These are phyloP conservation scores for Populus nigra DNA, from an alignment of 345 rosid genomes.

Conservation along the genomic window DNA sequence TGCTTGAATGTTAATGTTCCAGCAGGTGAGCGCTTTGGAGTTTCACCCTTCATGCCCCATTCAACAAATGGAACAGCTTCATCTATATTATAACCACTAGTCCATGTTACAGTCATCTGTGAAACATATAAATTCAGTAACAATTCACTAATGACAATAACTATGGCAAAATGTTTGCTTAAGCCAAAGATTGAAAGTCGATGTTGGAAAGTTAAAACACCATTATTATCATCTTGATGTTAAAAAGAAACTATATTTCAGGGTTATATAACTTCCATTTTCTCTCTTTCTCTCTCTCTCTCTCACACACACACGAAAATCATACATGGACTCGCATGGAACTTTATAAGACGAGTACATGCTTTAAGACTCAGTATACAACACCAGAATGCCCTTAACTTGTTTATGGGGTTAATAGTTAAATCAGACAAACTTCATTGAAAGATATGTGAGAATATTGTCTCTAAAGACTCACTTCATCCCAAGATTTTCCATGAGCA, in stretches of 20 bases:
- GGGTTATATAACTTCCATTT: neutral
- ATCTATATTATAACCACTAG: constrained; percentile 76
- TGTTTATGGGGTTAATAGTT: neutral
- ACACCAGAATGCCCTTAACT: neutral
- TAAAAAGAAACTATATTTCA: neutral
- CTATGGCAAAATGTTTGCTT: neutral
- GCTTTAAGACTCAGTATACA: too few species aligned
- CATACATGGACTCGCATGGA: neutral
- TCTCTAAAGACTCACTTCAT: constrained; percentile 55
- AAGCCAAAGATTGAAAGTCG: neutral
- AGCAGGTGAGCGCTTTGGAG: constrained; percentile 54
- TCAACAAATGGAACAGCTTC: constrained; percentile 79
- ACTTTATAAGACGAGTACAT: neutral
- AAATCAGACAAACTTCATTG: neutral
- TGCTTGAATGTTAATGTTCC: constrained; percentile 70
- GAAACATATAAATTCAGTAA: constrained; percentile 15
- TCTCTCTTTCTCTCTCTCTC: too few species aligned
- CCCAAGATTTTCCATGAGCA: constrained; percentile 87
- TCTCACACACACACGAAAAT: neutral
- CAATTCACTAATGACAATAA: neutral
- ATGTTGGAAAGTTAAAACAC: constrained; percentile 5
- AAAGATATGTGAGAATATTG: neutral
- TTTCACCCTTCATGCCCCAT: constrained; percentile 59
- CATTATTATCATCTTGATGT: neutral
- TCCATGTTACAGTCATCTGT: constrained; percentile 96